A percentile compares a stretch with the other conserved stretches of the same genome.
These are phyloP conservation scores for Penicillium paxilli DNA, from an alignment of 495 filamentous ascomycete genomes.

Conservation along the genomic window DNA sequence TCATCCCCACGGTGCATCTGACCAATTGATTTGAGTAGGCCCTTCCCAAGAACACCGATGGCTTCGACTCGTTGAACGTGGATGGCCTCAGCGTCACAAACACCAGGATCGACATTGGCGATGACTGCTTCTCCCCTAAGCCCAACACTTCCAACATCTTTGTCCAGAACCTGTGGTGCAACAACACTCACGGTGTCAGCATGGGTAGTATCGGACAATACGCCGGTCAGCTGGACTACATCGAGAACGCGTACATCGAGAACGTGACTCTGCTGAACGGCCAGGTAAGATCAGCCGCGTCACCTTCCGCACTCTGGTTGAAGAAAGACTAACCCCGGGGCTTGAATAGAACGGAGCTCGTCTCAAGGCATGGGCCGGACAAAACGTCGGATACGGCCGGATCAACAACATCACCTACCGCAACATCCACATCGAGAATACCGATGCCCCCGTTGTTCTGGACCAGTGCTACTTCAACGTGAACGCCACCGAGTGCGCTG, in stretches of 20 bases:
- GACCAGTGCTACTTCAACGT: conserved; percentile 62
- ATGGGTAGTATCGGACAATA: conserved; percentile 63
- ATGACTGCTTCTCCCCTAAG: conserved; percentile 62
- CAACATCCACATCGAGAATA: conserved; percentile 56
- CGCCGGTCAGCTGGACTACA: conserved; percentile 49
- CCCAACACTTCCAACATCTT: conserved; percentile 58
- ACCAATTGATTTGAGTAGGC: conserved; percentile 21
- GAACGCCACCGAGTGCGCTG: conserved; percentile 45
- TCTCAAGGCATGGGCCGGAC: conserved; percentile 56
- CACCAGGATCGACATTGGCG: conserved; percentile 52
- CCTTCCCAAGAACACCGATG: conserved; percentile 57
- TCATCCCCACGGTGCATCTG: neutral
- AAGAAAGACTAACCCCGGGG: too few relatives aligned
- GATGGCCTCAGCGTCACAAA: conserved; percentile 51
- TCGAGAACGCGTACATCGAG: conserved; percentile 55
- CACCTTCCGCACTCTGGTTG: too few relatives aligned
- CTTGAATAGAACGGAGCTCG: conserved; percentile 54
- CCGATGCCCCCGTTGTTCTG: conserved; percentile 53
- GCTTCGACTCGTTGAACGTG: conserved; percentile 56
- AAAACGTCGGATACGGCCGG: conserved; percentile 54
- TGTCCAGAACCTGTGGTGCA: conserved; percentile 59
- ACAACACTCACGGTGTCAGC: conserved; percentile 56
- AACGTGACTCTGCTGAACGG: conserved; percentile 58
- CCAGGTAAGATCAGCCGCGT: conserved; percentile 26
- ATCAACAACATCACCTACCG: conserved; percentile 61